Evolutionary conservation across 208 protist genomes (phyloP), one percentile per base, ranked within the genome.

Genomic region (Leishmania braziliensis): DNA sequence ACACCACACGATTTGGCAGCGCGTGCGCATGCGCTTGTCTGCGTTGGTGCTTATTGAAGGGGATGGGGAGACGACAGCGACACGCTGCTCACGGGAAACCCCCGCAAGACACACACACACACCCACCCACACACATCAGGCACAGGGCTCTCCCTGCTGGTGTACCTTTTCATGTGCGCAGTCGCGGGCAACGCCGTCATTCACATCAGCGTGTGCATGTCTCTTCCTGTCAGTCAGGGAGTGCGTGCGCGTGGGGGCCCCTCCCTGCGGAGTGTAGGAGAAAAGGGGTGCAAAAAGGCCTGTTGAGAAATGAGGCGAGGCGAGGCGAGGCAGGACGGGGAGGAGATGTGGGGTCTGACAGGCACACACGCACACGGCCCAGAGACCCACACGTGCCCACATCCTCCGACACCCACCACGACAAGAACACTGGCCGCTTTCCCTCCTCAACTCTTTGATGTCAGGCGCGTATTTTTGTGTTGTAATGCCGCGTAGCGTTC

Each of bases 401-500:
- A 8, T 5, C 16, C 36, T 72, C 23, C 3, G 46, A 23, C 68
- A 72, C 9, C 36, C 36, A 50, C 36, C 20, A 51, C 43, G 39
- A 50, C 36, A 48, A 26, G 1, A 50, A 10, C 23, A 29, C 43
- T 0, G 18, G 20, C 4, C 50, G 43, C 5, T 29, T 16, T 51
- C 9, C 5, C 36, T 51, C 14, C 20, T 36, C 6, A 4, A 2
- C 20, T 72, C 12, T 39, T n/a, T 33, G 60, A 43, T 23, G 5
- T 78, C 43, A 66, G 10, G 62, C 54, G 75, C 84, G 73, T 50
- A 71, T 54, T 66, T 66, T 71, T 4, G 56, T 54, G 74, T 50
- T 26, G 0, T 83, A 73, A 56, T 81, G 65, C 39, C 86, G 71
- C 68, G 75, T 95, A 95, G 29, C 78, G 68, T 0, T 90, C 83